phyloP scores from a whole-genome alignment of 495 filamentous ascomycete species.

The Talaromyces adpressus region DNA sequence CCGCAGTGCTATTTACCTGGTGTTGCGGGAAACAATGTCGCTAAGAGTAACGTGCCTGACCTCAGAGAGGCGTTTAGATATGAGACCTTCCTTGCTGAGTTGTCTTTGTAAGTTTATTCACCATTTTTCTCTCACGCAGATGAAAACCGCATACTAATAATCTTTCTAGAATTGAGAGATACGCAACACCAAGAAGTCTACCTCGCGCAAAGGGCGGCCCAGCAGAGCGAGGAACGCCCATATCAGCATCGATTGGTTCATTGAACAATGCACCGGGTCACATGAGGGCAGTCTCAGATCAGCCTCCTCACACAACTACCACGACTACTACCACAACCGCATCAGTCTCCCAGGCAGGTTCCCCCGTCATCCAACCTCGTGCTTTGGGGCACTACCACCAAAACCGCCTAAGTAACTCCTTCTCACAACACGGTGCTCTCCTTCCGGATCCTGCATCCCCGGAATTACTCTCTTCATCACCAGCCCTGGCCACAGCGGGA shows the following conservation, averaged over 20 bases:
- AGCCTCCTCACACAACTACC: background rate
- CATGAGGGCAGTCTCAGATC: background rate
- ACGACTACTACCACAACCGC: background rate
- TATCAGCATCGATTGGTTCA: background rate
- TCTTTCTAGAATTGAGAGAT: slow-evolving; percentile 23
- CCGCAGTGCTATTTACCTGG: slow-evolving; percentile 65
- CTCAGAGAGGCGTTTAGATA: slow-evolving; percentile 84
- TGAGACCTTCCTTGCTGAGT: slow-evolving; percentile 73
- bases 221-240: background rate
- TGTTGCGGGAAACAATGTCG: slow-evolving; percentile 76
- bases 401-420: background rate
- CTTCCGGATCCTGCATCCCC: background rate
- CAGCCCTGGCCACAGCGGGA: slow-evolving; percentile 23
- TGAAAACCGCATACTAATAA: background rate
- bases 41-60: slow-evolving; percentile 92
- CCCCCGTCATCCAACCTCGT: background rate
- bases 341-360: background rate
- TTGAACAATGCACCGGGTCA: background rate
- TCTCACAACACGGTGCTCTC: background rate
- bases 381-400: background rate
- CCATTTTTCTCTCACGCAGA: background rate
- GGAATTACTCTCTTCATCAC: background rate
- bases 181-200: slow-evolving; percentile 13
- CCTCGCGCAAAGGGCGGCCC: background rate
- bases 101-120: slow-evolving; percentile 60